Base-by-base conservation (phyloP, 108 stramenopile genomes). In the Cyclotella atomus region DNA sequence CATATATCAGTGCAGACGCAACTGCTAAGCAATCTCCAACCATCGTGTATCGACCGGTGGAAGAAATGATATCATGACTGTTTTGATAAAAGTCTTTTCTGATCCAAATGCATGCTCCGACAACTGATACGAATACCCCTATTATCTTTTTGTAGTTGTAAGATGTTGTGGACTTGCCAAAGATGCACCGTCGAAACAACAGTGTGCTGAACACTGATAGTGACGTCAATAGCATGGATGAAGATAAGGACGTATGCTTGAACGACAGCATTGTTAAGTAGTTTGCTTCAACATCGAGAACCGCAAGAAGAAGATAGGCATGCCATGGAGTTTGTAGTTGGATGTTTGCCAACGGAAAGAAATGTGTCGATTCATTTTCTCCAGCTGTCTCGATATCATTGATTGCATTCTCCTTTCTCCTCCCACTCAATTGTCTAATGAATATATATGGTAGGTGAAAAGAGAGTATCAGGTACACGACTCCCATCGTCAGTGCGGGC, bases 201-300 rank as follows among this genome's bases (percentile, higher is more conserved):
- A 73, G 46, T 0, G 79, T 81, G 8, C 72, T 68, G 0, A 81
- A 49, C 9, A 73, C 62, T 20, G 72, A 73, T 1, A 81, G 72
- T 23, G 79, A 81, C 23, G 79, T 73, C 14, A 81, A 60, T 30
- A 81, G 66, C 79, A 81, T 81, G 15, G 79, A 81, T n/a, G 79
- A 81, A n/a, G 79, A 81, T 25, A 95, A 79, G 20, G 83, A 79
- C 12, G 94, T 94, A 73, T 87, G 90, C 29, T 84, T 79, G 75
- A 94, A 98, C 8, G 95, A 88, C 15, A 92, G 62, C 38, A 95
- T 77, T 2, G 93, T 88, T 28, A 95, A 68, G 29, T 91, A 96
- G 68, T 98, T 99, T 41, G 94, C 99, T 59, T 97, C 87, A 1
- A 97, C 91, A 70, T 98, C 98, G 49, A 96, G 59, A 47, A 97